Conservation (phyloP, 1,139 yeast genomes). For the Diutina scorzettiae region DNA sequence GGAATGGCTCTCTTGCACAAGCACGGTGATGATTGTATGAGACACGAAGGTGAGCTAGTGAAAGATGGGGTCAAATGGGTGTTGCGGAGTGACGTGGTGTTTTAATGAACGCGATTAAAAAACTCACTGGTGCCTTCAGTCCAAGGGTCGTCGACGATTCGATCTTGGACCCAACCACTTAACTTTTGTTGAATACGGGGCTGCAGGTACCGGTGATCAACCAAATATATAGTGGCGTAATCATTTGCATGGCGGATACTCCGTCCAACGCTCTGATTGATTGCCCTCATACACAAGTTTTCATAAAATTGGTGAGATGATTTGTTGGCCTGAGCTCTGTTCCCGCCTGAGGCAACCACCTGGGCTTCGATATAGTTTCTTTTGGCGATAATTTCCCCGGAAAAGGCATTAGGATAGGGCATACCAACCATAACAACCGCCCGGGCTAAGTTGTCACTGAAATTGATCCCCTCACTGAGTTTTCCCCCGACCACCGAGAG, state of each 20-base stretch:
- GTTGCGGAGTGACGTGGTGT: constrained; percentile 44
- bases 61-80: constrained; percentile 51
- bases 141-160: not conserved
- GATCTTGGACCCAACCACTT: constrained; percentile 58
- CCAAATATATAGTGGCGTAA: constrained; percentile 60
- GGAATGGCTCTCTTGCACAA: constrained; percentile 56
- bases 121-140: not conserved
- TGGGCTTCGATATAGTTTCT: constrained; percentile 49
- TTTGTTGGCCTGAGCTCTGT: constrained; percentile 26
- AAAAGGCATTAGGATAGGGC: constrained; percentile 78
- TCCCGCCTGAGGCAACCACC: constrained; percentile 27
- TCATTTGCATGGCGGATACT: constrained; percentile 80
- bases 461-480: constrained; percentile 89
- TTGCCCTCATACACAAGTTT: constrained; percentile 82
- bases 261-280: constrained; percentile 88
- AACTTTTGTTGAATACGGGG: constrained; percentile 46
- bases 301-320: constrained; percentile 61
- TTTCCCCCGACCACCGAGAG: constrained; percentile 90
- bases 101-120: not conserved
- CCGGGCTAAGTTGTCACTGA: constrained; percentile 75
- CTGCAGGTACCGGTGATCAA: constrained; percentile 52
- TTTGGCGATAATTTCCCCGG: constrained; percentile 75
- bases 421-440: constrained; percentile 82
- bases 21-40: constrained; percentile 55
- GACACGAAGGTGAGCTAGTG: constrained; percentile 49